Conservation (phyloP, 192 early-diverging fungal genomes). For the Phlyctochytrium arcticum region DNA sequence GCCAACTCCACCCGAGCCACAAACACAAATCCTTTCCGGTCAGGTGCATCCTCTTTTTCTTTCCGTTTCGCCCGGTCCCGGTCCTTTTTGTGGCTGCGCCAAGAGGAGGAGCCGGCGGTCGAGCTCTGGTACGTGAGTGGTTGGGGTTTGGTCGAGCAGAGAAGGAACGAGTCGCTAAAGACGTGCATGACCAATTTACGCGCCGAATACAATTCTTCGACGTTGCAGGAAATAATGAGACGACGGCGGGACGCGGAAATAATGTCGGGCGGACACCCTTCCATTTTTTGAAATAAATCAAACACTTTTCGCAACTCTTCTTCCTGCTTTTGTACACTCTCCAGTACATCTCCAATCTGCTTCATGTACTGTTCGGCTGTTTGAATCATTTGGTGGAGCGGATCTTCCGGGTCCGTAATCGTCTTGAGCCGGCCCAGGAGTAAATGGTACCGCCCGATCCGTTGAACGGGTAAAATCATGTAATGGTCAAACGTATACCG, state of each 20-base stretch:
- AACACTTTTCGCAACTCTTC: conserved; percentile 26
- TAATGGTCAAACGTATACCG: conserved; percentile 22
- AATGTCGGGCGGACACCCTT: conserved; percentile 28
- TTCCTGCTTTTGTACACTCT: conserved; percentile 27
- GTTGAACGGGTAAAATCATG: conserved; percentile 28
- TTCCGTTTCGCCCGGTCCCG: conserved; percentile 11
- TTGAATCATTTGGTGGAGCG: conserved; percentile 15
- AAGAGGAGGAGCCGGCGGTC: neutral
- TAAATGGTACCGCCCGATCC: conserved; percentile 26
- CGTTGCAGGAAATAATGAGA: conserved; percentile 7
- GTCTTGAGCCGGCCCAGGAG: conserved; percentile 21
- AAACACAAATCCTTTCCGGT: conserved; percentile 3
- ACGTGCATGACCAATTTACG: conserved; percentile 23
- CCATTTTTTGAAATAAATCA: conserved; percentile 11
- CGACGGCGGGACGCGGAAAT: conserved; percentile 23
- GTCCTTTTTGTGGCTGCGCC: neutral
- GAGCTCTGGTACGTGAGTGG: neutral
- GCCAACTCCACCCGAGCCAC: neutral
- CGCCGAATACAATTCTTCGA: conserved; percentile 20
- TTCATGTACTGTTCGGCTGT: conserved; percentile 34
- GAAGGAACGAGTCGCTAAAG: conserved; percentile 26
- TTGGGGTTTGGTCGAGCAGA: conserved; percentile 14
- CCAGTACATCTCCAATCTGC: conserved; percentile 25
- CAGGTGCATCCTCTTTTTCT: neutral
- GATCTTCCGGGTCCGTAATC: conserved; percentile 19